These are phyloP conservation scores for Carex arenaria DNA, from an alignment of 202 grass and related monocot species.

Conservation along the genomic window DNA sequence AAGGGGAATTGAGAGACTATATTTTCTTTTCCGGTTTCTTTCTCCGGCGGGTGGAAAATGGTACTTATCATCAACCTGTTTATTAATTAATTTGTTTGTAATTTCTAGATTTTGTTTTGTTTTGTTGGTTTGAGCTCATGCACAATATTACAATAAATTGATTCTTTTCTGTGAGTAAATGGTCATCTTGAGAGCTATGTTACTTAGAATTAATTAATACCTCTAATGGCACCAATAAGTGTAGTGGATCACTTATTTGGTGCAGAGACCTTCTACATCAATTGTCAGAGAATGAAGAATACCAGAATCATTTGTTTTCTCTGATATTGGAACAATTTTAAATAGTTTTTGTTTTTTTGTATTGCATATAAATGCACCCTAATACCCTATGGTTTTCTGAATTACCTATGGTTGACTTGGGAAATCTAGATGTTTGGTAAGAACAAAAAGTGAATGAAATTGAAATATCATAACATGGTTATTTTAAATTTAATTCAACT, in stretches of 20 bases:
- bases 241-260: neutral
- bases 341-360: neutral
- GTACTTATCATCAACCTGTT: neutral
- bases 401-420: neutral
- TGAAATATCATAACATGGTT: neutral
- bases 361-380: neutral
- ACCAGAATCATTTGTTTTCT: neutral
- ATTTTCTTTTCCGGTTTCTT: neutral
- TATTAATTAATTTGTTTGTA: neutral
- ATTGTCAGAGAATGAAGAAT: neutral
- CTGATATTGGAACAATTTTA: neutral
- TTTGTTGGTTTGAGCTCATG: neutral
- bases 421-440: neutral
- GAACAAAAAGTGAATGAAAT: neutral
- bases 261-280: neutral
- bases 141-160: neutral
- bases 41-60: slow-evolving; percentile 19
- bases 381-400: neutral
- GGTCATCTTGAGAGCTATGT: neutral
- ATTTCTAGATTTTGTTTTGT: neutral
- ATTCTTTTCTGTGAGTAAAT: neutral
- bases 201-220: neutral
- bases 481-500: neutral
- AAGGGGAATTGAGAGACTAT: neutral
- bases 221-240: neutral